phyloP scores from a whole-genome alignment of 495 filamentous ascomycete species.

The Hypoxylon fuscum region DNA sequence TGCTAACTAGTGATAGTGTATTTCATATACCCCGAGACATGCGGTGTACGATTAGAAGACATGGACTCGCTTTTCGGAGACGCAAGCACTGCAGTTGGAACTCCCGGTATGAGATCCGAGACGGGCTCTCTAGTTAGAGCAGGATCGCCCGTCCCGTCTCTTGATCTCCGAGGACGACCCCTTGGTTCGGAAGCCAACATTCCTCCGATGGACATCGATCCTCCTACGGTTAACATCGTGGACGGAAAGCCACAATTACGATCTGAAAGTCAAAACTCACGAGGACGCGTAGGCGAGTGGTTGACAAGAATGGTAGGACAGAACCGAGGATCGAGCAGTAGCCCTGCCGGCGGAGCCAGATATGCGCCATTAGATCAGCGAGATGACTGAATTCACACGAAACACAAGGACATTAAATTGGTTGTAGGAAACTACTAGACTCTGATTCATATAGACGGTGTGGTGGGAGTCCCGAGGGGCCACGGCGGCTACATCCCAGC shows the following conservation, averaged over 20 bases:
- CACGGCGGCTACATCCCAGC: conserved; percentile 24
- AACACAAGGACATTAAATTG: conserved; percentile 28
- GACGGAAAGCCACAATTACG: conserved; percentile 37
- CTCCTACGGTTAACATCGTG: conserved; percentile 46
- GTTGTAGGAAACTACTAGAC: conserved; percentile 22
- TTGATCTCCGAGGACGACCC: conserved; percentile 69
- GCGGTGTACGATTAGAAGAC: conserved; percentile 92
- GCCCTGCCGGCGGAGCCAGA: conserved; percentile 44
- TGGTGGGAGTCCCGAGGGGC: conserved; percentile 23
- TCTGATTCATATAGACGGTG: conserved; percentile 51
- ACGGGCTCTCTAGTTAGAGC: conserved; percentile 76
- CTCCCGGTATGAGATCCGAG: conserved; percentile 63
- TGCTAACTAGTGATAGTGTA: conserved; percentile 70
- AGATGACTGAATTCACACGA: conserved; percentile 48
- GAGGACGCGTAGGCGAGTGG: conserved; percentile 58
- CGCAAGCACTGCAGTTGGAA: conserved; percentile 74
- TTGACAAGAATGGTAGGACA: conserved; percentile 57
- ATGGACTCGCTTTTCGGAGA: conserved; percentile 94
- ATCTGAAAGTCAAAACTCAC: conserved; percentile 41
- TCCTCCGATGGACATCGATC: conserved; percentile 52
- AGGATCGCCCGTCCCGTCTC: conserved; percentile 78
- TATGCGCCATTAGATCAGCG: conserved; percentile 56
- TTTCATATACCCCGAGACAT: conserved; percentile 96
- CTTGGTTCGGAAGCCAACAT: conserved; percentile 47
- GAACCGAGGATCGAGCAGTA: conserved; percentile 40